Conservation (phyloP, 2,329 filamentous ascomycete species). For the Daldinia sp. region DNA sequence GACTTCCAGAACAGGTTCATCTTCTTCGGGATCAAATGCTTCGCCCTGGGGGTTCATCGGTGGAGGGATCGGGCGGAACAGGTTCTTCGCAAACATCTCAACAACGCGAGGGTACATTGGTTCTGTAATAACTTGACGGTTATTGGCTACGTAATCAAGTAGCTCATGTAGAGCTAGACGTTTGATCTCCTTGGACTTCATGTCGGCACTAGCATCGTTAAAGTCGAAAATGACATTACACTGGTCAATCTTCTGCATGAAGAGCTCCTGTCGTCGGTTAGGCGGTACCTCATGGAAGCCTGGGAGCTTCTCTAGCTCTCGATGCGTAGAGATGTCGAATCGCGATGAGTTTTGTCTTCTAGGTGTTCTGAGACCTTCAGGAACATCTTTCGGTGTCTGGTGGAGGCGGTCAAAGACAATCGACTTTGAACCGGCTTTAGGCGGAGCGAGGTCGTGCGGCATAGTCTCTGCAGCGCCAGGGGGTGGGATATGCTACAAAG, state of each 20-base stretch:
- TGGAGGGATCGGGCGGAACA: conserved; percentile 96
- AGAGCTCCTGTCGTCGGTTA: conserved; percentile 93
- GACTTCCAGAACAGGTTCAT: conserved; percentile 96
- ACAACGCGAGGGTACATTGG: conserved; percentile 99
- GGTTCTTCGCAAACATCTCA: conserved; percentile 99
- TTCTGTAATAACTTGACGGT: conserved; percentile 97
- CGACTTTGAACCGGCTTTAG: conserved; percentile 91
- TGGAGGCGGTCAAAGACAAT: conserved; percentile 89
- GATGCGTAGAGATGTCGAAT: conserved; percentile 96
- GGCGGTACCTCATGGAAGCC: conserved; percentile 98
- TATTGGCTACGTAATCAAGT: conserved; percentile 98
- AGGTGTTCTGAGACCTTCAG: conserved; percentile 93
- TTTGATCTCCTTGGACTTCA: conserved; percentile 99
- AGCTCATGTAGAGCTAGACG: conserved; percentile 94
- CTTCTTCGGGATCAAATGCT: conserved; percentile 97
- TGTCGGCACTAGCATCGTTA: conserved; percentile 96
- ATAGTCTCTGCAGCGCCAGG: conserved; percentile 96
- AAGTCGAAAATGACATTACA: conserved; percentile 99
- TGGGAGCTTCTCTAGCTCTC: conserved; percentile 95
- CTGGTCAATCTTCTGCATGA: conserved; percentile 99
- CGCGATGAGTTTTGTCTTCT: conserved; percentile 97
- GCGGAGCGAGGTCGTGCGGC: conserved; percentile 95
- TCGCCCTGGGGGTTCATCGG: conserved; percentile 98
- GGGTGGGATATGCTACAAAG: conserved; percentile 82
- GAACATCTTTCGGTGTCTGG: conserved; percentile 94